A percentile compares a stretch with the other conserved stretches of the same genome.
These are phyloP conservation scores for Solanum virginianum DNA, from an alignment of 257 asterid genomes.

Conservation along the genomic window DNA sequence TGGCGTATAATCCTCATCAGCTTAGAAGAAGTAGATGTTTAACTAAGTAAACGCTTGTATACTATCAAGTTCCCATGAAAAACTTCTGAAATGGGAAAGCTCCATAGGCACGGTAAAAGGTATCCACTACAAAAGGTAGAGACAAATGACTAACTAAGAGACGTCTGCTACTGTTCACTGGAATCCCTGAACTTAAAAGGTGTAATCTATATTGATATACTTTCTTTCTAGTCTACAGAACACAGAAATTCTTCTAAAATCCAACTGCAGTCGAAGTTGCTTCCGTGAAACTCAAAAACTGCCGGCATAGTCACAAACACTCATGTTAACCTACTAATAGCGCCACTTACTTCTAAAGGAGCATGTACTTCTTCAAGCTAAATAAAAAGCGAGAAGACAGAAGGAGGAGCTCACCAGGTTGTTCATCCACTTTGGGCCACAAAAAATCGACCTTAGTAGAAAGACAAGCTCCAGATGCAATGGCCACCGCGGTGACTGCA, in stretches of 20 bases:
- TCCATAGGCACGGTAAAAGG: neutral
- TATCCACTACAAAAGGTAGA: neutral
- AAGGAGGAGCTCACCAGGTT: constrained; percentile 37
- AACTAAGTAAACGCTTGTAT: neutral
- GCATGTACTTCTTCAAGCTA: neutral
- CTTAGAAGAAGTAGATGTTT: neutral
- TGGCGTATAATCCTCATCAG: neutral
- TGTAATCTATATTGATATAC: neutral
- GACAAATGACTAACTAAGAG: neutral
- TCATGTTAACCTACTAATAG: neutral
- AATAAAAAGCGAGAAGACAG: neutral
- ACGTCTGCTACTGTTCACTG: neutral
- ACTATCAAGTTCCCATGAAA: neutral
- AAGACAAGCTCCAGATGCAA: constrained; percentile 97
- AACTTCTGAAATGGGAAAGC: neutral
- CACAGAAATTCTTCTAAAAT: neutral
- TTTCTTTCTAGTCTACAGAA: neutral
- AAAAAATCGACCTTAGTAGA: constrained; percentile 89
- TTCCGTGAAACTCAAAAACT: neutral
- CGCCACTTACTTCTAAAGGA: neutral
- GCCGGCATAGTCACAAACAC: neutral
- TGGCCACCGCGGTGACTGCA: constrained; percentile 91
- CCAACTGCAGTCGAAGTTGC: neutral
- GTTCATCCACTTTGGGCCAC: constrained; percentile 90
- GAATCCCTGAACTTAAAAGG: neutral